Evolutionary conservation across 345 rosid species (phyloP), one percentile per base, ranked within the genome.

Genomic region (Lumnitzera racemosa): DNA sequence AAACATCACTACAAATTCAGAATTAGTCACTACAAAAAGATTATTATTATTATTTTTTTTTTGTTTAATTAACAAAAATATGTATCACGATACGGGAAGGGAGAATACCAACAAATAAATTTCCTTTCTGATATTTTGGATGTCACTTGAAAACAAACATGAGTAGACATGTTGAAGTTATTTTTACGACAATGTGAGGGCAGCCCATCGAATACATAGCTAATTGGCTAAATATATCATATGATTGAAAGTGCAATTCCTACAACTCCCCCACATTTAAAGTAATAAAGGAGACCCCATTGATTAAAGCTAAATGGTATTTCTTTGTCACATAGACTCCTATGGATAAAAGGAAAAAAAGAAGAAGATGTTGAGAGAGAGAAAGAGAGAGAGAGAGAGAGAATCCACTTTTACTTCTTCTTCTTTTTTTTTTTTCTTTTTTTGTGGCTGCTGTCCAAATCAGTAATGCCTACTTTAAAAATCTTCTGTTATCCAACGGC

Each of bases 291-390:
- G 78, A 64, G 57, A 61, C n/a, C 55, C 13, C 29, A 49, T 72
- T 81, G 80, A 67, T 81, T 79, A 86, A 86, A 83, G 89, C 56
- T 63, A 55, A 74, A 79, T 86, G 81, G 74, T 55, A 81, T 70
- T 73, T 64, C 74, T 66, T 81, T 66, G 36, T 17, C 43, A 36
- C 6, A 36, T 36, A 36, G 43, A 36, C 43, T 36, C 81, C 72
- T 55, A 61, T 53, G 53, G 61, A 74, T 69, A 68, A 67, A 73
- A 59, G 56, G 23, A 6, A 29, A 6, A 6, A 6, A 6, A 20
- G 20, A 20, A 20, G 20, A 20, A 20, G 20, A 20, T 20, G 20
- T 20, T 20, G 20, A 20, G 20, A 20, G 43, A 9, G 43, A 36
- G 7, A 36, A 9, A 36, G 43, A 9, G 55, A 53, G 63, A 24